Evolutionary conservation across 495 filamentous ascomycete genomes (phyloP).

Genomic region (Cercophora samala): DNA sequence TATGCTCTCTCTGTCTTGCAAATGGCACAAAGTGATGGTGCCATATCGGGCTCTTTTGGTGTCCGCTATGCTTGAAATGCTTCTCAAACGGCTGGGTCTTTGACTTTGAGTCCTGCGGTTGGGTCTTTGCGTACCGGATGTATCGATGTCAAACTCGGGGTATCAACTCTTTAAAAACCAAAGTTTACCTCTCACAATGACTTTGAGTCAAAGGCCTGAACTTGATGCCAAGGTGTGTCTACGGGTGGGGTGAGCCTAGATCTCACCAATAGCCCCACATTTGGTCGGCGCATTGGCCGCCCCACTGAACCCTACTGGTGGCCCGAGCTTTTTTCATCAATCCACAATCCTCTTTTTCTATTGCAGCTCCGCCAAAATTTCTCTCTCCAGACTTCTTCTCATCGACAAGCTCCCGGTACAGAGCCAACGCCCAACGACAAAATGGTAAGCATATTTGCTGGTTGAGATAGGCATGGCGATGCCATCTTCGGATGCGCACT

Average conservation of each 20-base stretch:
- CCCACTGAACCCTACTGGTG: slow-evolving; percentile 30
- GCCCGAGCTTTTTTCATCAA: slow-evolving; percentile 19
- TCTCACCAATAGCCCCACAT: neutral
- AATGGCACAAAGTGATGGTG: slow-evolving; percentile 60
- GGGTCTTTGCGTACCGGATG: neutral
- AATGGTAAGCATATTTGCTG: slow-evolving; percentile 45
- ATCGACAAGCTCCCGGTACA: slow-evolving; percentile 29
- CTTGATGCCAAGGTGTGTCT: neutral
- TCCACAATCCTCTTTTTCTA: slow-evolving; percentile 34
- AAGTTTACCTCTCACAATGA: neutral
- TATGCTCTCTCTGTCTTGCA: slow-evolving; percentile 76
- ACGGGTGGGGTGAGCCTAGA: slow-evolving; percentile 1
- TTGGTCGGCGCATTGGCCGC: slow-evolving; percentile 15
- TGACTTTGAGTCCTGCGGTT: neutral
- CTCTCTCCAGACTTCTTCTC: slow-evolving; percentile 15
- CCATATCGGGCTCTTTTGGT: slow-evolving; percentile 35
- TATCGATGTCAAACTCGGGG: neutral
- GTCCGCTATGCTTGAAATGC: neutral
- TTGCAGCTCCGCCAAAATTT: slow-evolving; percentile 21
- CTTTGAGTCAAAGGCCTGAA: slow-evolving; percentile 6
- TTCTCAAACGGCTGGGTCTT: neutral
- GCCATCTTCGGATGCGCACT: slow-evolving; percentile 26
- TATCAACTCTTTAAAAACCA: neutral
- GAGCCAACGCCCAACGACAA: slow-evolving; percentile 35
- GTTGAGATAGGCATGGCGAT: slow-evolving; percentile 13